These are phyloP conservation scores for Acer saccharum DNA, from an alignment of 345 rosid species.

Conservation along the genomic window DNA sequence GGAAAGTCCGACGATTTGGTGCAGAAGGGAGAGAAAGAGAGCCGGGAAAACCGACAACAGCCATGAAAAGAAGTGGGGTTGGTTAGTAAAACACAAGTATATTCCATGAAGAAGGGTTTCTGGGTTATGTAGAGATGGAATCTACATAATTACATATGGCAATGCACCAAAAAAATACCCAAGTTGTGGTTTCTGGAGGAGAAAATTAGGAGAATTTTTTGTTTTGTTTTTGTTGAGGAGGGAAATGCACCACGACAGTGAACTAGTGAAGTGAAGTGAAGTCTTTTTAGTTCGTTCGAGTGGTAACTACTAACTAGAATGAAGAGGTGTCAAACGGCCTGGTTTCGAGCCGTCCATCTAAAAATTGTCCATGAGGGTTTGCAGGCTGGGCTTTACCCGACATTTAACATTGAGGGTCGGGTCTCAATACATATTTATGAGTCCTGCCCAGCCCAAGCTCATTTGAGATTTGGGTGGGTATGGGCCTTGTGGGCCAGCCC, in stretches of 20 bases:
- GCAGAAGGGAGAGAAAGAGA: slow-evolving; percentile 26
- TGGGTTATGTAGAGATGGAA: background rate
- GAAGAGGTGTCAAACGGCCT: too few relatives aligned
- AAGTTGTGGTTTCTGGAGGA: slow-evolving; percentile 58
- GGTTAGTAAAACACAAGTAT: background rate
- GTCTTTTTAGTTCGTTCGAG: too few relatives aligned
- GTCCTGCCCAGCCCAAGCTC: too few relatives aligned
- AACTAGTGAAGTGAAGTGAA: too few relatives aligned
- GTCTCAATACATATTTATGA: too few relatives aligned
- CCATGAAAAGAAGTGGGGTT: slow-evolving; percentile 37
- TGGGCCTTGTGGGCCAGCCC: too few relatives aligned
- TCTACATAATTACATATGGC: slow-evolving; percentile 12
- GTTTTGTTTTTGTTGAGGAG: slow-evolving; percentile 22
- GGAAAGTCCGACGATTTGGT: slow-evolving; percentile 11
- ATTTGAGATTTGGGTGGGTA: too few relatives aligned
- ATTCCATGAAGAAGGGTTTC: slow-evolving; percentile 34
- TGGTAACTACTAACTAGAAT: too few relatives aligned
- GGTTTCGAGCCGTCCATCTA: too few relatives aligned
- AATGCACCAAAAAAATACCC: background rate
- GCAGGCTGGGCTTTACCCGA: too few relatives aligned
- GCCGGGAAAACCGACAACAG: slow-evolving; percentile 44
- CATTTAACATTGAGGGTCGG: too few relatives aligned
- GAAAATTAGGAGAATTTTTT: slow-evolving; percentile 25
- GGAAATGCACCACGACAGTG: background rate
- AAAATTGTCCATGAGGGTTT: too few relatives aligned